phyloP scores from a whole-genome alignment of 176 grass and related monocot species.

The Poa pratensis region DNA sequence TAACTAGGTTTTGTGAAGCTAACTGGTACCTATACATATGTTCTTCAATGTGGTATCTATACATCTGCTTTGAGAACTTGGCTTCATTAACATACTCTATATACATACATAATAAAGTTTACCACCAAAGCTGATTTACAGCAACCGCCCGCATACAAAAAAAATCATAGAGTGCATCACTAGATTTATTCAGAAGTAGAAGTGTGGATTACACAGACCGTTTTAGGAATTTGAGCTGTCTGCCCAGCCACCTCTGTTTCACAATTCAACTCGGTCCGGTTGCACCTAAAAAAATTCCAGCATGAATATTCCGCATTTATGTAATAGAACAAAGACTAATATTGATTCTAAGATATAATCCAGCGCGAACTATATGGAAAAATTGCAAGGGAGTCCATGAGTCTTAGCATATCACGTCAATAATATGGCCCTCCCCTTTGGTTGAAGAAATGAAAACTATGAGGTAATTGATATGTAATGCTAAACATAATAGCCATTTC shows the following conservation, averaged over 20 bases:
- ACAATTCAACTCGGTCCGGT: slow-evolving; percentile 49
- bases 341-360: slow-evolving; percentile 12
- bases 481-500: slow-evolving; percentile 1
- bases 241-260: slow-evolving; percentile 26
- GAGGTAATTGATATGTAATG: not conserved
- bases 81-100: not conserved
- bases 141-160: slow-evolving; percentile 17
- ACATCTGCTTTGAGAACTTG: not conserved
- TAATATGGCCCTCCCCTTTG: not conserved
- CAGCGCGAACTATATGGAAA: not conserved
- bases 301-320: slow-evolving; percentile 9
- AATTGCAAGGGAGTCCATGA: not conserved
- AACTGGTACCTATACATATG: not conserved
- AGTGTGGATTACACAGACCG: slow-evolving; percentile 49
- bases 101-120: not conserved
- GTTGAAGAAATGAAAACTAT: not conserved
- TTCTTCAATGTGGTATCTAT: not conserved
- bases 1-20: not conserved
- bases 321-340: not conserved
- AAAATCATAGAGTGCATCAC: not conserved
- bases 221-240: slow-evolving; percentile 49
- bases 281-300: slow-evolving; percentile 50
- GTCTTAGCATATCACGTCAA: not conserved
- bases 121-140: not conserved
- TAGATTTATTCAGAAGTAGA: slow-evolving; percentile 6